Conservation (phyloP, 2,329 filamentous ascomycete species). For the Trichoderma koningiopsis region DNA sequence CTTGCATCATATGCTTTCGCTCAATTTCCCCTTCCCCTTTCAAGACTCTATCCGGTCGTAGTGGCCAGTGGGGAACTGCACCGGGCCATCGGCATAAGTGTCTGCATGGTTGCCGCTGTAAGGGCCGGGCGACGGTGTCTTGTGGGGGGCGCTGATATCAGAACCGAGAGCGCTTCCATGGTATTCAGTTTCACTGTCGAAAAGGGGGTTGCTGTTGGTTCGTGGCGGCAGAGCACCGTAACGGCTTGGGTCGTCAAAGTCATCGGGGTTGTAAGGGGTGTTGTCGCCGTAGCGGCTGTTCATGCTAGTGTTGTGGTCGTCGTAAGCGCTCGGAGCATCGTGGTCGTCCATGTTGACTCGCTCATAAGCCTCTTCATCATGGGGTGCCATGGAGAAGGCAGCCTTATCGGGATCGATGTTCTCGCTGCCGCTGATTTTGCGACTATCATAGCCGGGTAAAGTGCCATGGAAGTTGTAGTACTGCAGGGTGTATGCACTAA, state of each 20-base stretch:
- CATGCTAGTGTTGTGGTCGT: slow-evolving; percentile 31
- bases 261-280: slow-evolving; percentile 44
- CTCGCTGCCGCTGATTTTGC: slow-evolving; percentile 41
- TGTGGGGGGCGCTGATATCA: slow-evolving; percentile 13
- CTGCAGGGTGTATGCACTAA: slow-evolving; percentile 62
- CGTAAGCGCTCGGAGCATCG: slow-evolving; percentile 43
- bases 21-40: neutral
- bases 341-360: slow-evolving; percentile 61
- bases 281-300: slow-evolving; percentile 41
- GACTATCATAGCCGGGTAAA: slow-evolving; percentile 62
- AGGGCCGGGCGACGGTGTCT: slow-evolving; percentile 26
- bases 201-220: slow-evolving; percentile 44
- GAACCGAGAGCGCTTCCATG: slow-evolving; percentile 31
- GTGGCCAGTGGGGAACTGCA: slow-evolving; percentile 58
- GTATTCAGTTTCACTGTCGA: slow-evolving; percentile 56
- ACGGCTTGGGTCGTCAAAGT: slow-evolving; percentile 44
- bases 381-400: slow-evolving; percentile 67
- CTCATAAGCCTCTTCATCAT: slow-evolving; percentile 67
- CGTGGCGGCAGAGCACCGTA: slow-evolving; percentile 44
- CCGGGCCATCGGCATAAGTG: slow-evolving; percentile 52
- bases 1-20: neutral
- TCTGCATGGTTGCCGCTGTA: slow-evolving; percentile 42
- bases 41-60: slow-evolving; percentile 53
- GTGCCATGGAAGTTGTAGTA: slow-evolving; percentile 64
- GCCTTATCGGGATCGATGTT: slow-evolving; percentile 71